These are phyloP conservation scores for Solanum hybrid DNA, from an alignment of 305 asterid species.

Conservation along the genomic window DNA sequence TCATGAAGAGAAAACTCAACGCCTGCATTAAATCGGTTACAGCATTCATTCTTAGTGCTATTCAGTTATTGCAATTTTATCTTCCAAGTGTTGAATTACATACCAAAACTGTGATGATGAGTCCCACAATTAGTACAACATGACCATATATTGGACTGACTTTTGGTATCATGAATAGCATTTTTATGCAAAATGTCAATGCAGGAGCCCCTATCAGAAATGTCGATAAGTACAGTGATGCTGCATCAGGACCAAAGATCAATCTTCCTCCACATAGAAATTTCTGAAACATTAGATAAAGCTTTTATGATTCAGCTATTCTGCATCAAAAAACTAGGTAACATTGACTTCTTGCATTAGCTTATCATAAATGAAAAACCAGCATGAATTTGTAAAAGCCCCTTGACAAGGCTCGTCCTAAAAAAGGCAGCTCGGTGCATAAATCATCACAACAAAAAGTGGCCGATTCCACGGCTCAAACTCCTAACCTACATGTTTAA, in stretches of 20 bases:
- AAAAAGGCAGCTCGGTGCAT: background rate
- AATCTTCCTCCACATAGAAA: slow-evolving; percentile 86
- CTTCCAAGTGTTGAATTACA: background rate
- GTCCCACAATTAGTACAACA: slow-evolving; percentile 36
- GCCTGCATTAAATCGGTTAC: slow-evolving; percentile 34
- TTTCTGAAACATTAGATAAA: slow-evolving; percentile 38
- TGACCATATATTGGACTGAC: slow-evolving; percentile 32
- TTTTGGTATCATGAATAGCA: slow-evolving; percentile 34
- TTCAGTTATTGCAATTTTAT: background rate
- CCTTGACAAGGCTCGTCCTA: background rate
- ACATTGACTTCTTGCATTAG: background rate
- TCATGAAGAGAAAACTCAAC: slow-evolving; percentile 63
- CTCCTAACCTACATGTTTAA: background rate
- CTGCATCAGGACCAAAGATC: slow-evolving; percentile 82
- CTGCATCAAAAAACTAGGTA: background rate
- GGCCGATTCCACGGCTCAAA: background rate
- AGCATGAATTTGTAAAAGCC: background rate
- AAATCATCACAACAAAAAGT: background rate
- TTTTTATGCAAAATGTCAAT: slow-evolving; percentile 48
- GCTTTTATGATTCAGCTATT: background rate
- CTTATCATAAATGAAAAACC: background rate
- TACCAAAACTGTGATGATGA: slow-evolving; percentile 57
- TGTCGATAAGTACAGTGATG: slow-evolving; percentile 54
- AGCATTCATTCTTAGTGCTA: background rate
- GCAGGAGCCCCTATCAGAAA: slow-evolving; percentile 69